Conservation (phyloP, 2,329 filamentous ascomycete genomes). For the Diaporthe eres region DNA sequence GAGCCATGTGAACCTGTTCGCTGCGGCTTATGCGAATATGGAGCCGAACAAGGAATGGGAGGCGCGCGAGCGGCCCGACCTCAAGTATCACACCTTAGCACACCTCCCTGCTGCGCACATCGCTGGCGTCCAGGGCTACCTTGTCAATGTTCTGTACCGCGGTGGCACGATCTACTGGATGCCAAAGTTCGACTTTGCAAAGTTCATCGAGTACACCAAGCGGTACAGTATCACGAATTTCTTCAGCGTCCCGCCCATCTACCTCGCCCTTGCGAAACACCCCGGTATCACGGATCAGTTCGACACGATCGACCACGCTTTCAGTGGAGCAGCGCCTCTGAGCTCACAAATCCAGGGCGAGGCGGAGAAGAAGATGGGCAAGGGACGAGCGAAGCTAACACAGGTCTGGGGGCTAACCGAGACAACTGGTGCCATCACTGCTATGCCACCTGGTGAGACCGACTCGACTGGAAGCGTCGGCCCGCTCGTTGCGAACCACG, state of each 20-base stretch:
- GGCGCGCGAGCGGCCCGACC: conserved; percentile 46
- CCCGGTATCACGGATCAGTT: conserved; percentile 70
- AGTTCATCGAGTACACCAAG: conserved; percentile 67
- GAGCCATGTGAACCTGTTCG: conserved; percentile 61
- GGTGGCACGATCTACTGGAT: conserved; percentile 73
- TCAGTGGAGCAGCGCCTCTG: conserved; percentile 70
- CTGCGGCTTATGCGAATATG: conserved; percentile 52
- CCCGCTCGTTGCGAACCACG: conserved; percentile 55
- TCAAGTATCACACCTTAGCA: conserved; percentile 53
- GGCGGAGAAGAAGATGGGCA: conserved; percentile 63
- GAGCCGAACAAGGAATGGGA: conserved; percentile 50
- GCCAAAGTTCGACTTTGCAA: conserved; percentile 68
- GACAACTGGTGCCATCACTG: conserved; percentile 64
- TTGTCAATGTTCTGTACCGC: conserved; percentile 57
- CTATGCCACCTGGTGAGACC: conserved; percentile 55
- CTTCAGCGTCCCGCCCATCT: conserved; percentile 74
- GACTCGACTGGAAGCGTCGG: conserved; percentile 64
- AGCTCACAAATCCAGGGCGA: conserved; percentile 66
- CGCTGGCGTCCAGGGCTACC: conserved; percentile 60
- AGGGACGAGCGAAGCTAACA: conserved; percentile 56
- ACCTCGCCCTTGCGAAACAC: conserved; percentile 70
- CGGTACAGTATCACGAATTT: conserved; percentile 66
- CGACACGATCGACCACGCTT: conserved; percentile 60
- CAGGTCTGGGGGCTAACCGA: conserved; percentile 74
- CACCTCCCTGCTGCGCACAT: conserved; percentile 63